Conservation (phyloP, 2,329 filamentous ascomycete genomes). For the Alternaria infectoria region DNA sequence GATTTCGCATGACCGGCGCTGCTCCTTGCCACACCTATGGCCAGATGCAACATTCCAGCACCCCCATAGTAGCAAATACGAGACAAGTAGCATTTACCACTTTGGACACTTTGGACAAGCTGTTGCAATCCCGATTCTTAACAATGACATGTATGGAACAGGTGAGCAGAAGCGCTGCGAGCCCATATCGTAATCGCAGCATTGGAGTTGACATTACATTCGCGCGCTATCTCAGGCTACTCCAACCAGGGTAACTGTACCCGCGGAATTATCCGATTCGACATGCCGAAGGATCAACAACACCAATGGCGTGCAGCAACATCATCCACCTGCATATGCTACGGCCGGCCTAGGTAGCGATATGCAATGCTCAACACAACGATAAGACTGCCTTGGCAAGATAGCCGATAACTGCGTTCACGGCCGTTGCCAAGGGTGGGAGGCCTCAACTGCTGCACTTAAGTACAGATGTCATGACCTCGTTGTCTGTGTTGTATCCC, state of each 20-base stretch:
- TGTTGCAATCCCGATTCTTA: neutral
- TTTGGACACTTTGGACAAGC: neutral
- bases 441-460: neutral
- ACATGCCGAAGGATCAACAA: conserved; percentile 29
- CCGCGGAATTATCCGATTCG: conserved; percentile 28
- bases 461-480: conserved; percentile 3
- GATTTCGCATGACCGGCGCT: neutral
- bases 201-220: neutral
- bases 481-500: neutral
- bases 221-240: conserved; percentile 1
- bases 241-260: conserved; percentile 16
- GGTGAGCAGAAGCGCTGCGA: neutral
- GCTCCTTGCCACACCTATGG: neutral
- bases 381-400: conserved; percentile 10
- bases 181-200: neutral
- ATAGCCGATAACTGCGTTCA: conserved; percentile 21
- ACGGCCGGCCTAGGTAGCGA: conserved; percentile 17
- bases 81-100: neutral
- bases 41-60: neutral
- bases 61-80: conserved; percentile 1
- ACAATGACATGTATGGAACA: neutral
- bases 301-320: conserved; percentile 8
- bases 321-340: conserved; percentile 16
- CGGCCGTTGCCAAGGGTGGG: conserved; percentile 26
- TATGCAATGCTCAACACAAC: conserved; percentile 16